Evolutionary conservation across 208 protist genomes (phyloP).

Genomic region (Leishmania turanica): DNA sequence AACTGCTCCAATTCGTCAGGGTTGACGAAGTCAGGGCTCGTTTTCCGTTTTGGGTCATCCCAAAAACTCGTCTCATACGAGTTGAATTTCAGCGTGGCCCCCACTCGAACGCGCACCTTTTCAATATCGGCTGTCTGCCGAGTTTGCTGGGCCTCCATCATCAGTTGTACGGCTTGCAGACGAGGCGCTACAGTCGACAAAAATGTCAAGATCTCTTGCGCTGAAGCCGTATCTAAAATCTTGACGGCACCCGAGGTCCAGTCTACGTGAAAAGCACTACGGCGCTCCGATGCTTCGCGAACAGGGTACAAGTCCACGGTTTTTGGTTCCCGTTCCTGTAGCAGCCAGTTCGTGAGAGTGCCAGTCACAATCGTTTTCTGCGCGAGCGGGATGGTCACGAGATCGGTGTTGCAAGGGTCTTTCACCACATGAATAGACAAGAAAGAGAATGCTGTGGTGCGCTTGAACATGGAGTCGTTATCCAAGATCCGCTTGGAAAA

Average conservation of each 20-base stretch:
- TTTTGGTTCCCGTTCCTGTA: constrained; percentile 74
- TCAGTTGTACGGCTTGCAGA: constrained; percentile 88
- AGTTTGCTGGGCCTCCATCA: constrained; percentile 87
- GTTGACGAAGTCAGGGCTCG: constrained; percentile 68
- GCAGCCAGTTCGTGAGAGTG: constrained; percentile 74
- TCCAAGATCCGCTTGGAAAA: constrained; percentile 89
- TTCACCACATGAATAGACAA: constrained; percentile 87
- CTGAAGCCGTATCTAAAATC: constrained; percentile 86
- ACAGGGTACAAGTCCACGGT: constrained; percentile 55
- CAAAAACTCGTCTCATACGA: constrained; percentile 79
- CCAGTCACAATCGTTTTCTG: constrained; percentile 58
- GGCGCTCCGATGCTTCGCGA: constrained; percentile 18
- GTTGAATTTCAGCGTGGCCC: constrained; percentile 81
- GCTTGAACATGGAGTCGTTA: constrained; percentile 86
- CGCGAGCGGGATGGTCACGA: constrained; percentile 48
- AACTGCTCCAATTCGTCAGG: constrained; percentile 81
- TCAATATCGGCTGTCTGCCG: constrained; percentile 65
- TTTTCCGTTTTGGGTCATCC: constrained; percentile 73
- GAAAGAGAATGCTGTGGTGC: constrained; percentile 86
- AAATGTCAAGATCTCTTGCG: constrained; percentile 90
- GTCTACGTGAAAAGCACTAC: constrained; percentile 81
- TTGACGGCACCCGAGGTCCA: constrained; percentile 87
- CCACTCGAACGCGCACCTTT: constrained; percentile 74
- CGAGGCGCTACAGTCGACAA: constrained; percentile 78
- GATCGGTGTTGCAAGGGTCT: constrained; percentile 51